phyloP scores from a whole-genome alignment of 192 early-diverging fungal genomes.

The Umbelopsis vinacea region DNA sequence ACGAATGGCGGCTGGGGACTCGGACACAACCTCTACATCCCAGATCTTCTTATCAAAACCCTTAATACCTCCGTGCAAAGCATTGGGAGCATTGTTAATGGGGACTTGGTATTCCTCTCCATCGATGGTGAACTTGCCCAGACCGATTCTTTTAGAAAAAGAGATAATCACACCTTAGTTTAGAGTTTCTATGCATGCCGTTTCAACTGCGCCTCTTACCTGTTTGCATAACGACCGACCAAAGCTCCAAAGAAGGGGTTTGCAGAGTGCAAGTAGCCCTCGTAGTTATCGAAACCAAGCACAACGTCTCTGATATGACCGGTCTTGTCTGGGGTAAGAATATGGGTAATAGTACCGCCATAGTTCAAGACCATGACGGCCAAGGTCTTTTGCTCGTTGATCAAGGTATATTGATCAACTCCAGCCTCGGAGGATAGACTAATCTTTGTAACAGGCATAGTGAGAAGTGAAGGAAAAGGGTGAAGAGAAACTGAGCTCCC shows the following conservation, averaged over 20 bases:
- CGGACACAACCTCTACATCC: constrained; percentile 44
- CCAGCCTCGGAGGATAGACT: constrained; percentile 19
- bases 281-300: constrained; percentile 72
- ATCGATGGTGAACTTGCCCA: constrained; percentile 68
- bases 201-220: constrained; percentile 38
- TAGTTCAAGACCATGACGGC: constrained; percentile 57
- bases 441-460: constrained; percentile 36
- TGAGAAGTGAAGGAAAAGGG: neutral
- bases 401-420: constrained; percentile 41
- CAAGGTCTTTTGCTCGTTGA: constrained; percentile 36
- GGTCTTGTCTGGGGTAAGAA: constrained; percentile 60
- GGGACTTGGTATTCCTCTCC: constrained; percentile 57
- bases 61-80: constrained; percentile 77
- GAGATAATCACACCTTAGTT: neutral
- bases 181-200: neutral
- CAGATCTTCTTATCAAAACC: constrained; percentile 80
- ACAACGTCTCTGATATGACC: constrained; percentile 66
- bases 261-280: constrained; percentile 45
- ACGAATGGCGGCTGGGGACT: constrained; percentile 55
- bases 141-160: constrained; percentile 62
- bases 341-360: constrained; percentile 73
- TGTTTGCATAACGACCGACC: constrained; percentile 77
- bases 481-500: neutral
- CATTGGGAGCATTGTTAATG: constrained; percentile 75
- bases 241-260: constrained; percentile 83